phyloP scores from a whole-genome alignment of 1,284 basidiomycete species.

The Marasmius sp. region DNA sequence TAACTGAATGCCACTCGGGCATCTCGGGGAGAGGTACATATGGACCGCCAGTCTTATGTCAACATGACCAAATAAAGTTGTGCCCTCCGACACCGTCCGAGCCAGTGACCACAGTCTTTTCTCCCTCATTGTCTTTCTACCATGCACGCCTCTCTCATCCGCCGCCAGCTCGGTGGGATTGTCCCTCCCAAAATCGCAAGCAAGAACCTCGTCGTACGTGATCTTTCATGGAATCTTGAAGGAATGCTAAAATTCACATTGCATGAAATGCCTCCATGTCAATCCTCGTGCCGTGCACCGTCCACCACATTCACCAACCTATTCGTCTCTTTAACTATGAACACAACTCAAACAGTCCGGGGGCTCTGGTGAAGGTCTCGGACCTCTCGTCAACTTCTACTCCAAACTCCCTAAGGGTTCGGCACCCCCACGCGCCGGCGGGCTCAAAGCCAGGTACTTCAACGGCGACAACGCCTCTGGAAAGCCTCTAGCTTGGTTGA shows the following conservation, averaged over 20 bases:
- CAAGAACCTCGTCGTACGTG: slow-evolving; percentile 79
- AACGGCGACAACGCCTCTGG: slow-evolving; percentile 85
- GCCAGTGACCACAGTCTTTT: slow-evolving; percentile 9
- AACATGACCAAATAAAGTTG: not conserved
- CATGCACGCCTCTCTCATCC: slow-evolving; percentile 84
- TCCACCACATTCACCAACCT: not conserved
- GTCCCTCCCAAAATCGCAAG: slow-evolving; percentile 96
- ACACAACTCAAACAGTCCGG: slow-evolving; percentile 49
- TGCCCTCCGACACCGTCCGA: slow-evolving; percentile 6
- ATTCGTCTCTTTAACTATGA: not conserved
- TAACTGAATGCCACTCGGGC: too few relatives aligned
- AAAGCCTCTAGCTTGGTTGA: slow-evolving; percentile 69
- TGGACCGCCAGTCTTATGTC: too few relatives aligned
- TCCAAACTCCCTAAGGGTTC: slow-evolving; percentile 86
- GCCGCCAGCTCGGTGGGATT: slow-evolving; percentile 79
- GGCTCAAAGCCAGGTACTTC: slow-evolving; percentile 80
- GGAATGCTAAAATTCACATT: too few relatives aligned
- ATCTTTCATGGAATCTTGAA: too few relatives aligned
- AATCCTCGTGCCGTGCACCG: not conserved
- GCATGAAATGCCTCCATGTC: too few relatives aligned
- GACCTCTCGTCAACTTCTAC: slow-evolving; percentile 90
- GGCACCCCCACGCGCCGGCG: slow-evolving; percentile 61
- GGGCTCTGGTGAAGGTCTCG: slow-evolving; percentile 78
- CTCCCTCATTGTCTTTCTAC: slow-evolving; percentile 17
- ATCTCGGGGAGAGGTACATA: too few relatives aligned